Percentiles rank a stretch among this genome's conserved stretches.
Evolutionary conservation across 495 filamentous ascomycete genomes (phyloP).

Genomic region (Acidiella bohemica): DNA sequence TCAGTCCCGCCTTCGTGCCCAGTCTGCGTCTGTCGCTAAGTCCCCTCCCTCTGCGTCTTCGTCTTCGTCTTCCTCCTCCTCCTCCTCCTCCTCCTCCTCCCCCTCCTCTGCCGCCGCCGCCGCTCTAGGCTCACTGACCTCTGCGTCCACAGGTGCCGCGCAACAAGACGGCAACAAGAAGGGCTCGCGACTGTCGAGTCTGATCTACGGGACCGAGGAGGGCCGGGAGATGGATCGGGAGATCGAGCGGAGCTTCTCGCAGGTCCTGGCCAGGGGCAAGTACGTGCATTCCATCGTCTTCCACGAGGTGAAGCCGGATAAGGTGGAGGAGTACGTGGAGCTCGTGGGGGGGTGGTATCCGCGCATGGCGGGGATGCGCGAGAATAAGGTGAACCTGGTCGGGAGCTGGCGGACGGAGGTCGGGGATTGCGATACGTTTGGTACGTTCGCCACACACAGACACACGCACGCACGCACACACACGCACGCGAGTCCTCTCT

Average conservation of each 20-base stretch:
- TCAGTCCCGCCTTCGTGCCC: slow-evolving; percentile 45
- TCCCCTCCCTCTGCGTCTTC: too few species aligned
- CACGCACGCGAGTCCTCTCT: too few species aligned
- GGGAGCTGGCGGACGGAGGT: slow-evolving; percentile 98
- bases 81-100: slow-evolving; percentile 35
- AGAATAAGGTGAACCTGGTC: slow-evolving; percentile 89
- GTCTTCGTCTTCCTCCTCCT: slow-evolving; percentile 26
- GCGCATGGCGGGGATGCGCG: slow-evolving; percentile 58
- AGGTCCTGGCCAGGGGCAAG: slow-evolving; percentile 88
- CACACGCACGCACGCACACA: too few species aligned
- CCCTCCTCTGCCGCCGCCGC: slow-evolving; percentile 3
- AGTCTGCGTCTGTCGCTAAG: slow-evolving; percentile 29
- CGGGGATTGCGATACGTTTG: slow-evolving; percentile 93
- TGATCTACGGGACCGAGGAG: slow-evolving; percentile 94
- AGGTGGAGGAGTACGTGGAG: slow-evolving; percentile 86
- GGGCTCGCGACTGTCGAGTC: slow-evolving; percentile 40
- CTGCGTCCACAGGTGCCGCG: slow-evolving; percentile 27
- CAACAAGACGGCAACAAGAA: slow-evolving; percentile 38
- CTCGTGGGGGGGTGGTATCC: slow-evolving; percentile 92
- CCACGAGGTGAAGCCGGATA: slow-evolving; percentile 89
- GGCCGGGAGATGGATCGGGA: slow-evolving; percentile 83
- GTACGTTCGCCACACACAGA: too few species aligned
- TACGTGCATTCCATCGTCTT: slow-evolving; percentile 98
- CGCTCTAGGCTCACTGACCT: slow-evolving; percentile 27
- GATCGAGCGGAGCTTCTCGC: slow-evolving; percentile 86